Evolutionary conservation across 345 rosid species (phyloP).

Genomic region (Boechera divaricarpa): DNA sequence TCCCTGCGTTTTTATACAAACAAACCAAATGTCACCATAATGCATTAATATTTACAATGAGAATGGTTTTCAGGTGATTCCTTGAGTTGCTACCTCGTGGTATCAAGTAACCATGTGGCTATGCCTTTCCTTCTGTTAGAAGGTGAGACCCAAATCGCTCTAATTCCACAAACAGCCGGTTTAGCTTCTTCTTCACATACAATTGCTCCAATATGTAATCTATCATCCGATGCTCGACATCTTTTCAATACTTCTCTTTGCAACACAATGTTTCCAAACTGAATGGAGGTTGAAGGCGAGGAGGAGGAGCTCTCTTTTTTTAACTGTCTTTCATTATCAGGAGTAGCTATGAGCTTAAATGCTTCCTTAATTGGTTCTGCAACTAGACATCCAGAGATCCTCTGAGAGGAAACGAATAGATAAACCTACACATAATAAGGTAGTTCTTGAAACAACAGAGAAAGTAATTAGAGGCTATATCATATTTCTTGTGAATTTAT

Average conservation of each 20-base stretch:
- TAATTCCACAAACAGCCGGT: conserved; percentile 70
- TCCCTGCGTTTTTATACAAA: conserved; percentile 53
- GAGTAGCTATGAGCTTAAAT: conserved; percentile 56
- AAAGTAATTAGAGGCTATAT: background rate
- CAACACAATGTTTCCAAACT: conserved; percentile 65
- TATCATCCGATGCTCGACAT: conserved; percentile 38
- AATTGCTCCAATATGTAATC: conserved; percentile 51
- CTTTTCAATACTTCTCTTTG: conserved; percentile 62
- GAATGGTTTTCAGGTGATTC: background rate
- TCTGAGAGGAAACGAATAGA: conserved; percentile 60
- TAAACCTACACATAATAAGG: conserved; percentile 62
- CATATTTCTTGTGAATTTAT: background rate
- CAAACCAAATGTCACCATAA: background rate
- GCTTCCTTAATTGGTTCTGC: conserved; percentile 87
- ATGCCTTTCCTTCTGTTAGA: conserved; percentile 76
- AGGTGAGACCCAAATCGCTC: conserved; percentile 94
- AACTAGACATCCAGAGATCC: conserved; percentile 75
- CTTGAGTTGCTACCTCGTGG: conserved; percentile 57
- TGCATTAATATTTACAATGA: background rate
- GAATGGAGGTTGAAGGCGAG: conserved; percentile 52
- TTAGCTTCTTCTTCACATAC: conserved; percentile 62
- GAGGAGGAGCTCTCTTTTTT: conserved; percentile 46
- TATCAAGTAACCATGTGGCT: conserved; percentile 74
- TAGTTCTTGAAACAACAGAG: conserved; percentile 9
- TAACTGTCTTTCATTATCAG: conserved; percentile 37